Evolutionary conservation across 345 rosid genomes (phyloP).

Genomic region (Linum tenue): DNA sequence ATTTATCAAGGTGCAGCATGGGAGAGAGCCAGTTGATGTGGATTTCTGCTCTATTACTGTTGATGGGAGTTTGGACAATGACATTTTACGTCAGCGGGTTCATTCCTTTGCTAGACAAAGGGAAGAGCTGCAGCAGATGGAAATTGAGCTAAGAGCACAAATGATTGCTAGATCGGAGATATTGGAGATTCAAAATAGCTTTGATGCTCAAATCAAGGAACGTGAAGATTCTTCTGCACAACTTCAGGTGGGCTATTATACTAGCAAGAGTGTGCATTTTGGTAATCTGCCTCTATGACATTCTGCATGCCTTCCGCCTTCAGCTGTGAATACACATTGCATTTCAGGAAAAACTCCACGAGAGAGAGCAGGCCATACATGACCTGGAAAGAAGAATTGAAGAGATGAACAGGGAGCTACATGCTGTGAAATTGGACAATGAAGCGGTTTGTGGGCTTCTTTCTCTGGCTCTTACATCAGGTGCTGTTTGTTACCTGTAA

Average conservation of each 20-base stretch:
- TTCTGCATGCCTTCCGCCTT: not conserved
- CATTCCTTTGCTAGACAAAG: conserved; percentile 47
- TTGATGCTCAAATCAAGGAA: conserved; percentile 52
- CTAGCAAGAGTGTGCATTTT: not conserved
- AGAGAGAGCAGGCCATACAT: conserved; percentile 48
- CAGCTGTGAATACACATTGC: conserved; percentile 1
- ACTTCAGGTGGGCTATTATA: conserved; percentile 45
- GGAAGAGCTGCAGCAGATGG: conserved; percentile 65
- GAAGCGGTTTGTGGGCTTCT: conserved; percentile 57
- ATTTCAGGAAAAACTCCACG: conserved; percentile 66
- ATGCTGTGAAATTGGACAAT: conserved; percentile 72
- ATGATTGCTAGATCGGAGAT: conserved; percentile 58
- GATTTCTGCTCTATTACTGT: conserved; percentile 48
- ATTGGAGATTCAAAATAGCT: conserved; percentile 45
- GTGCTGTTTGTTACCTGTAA: not conserved
- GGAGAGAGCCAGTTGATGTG: conserved; percentile 54
- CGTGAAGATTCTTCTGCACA: conserved; percentile 51
- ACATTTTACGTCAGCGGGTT: conserved; percentile 58
- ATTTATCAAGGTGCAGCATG: conserved; percentile 63
- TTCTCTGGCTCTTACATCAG: not conserved
- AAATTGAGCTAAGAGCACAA: conserved; percentile 76
- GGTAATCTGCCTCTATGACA: not conserved
- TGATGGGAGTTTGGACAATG: conserved; percentile 43
- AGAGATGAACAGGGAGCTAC: conserved; percentile 77
- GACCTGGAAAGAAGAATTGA: conserved; percentile 77